Evolutionary conservation across 352 stramenopile species (phyloP).

Genomic region (Aphanomyces astaci): DNA sequence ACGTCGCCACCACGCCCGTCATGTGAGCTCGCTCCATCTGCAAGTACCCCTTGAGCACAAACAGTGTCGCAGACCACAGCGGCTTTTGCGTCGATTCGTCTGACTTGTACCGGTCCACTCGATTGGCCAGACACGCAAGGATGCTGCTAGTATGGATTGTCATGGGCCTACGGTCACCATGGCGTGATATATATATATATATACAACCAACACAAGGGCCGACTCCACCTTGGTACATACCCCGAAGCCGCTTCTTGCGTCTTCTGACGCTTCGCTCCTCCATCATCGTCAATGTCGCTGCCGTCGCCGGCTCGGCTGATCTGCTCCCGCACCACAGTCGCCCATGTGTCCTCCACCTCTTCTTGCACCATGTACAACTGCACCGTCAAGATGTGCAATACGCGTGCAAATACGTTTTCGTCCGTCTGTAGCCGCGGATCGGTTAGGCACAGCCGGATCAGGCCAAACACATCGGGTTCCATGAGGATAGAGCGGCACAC

Average conservation of each 20-base stretch:
- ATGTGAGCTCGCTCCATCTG: constrained; percentile 11
- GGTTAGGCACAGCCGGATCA: constrained; percentile 61
- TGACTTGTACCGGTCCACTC: neutral
- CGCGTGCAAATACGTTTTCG: constrained; percentile 4
- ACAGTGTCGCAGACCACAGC: neutral
- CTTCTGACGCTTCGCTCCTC: constrained; percentile 8
- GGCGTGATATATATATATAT: too few species aligned
- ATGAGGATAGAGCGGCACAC: constrained; percentile 49
- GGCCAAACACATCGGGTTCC: constrained; percentile 49
- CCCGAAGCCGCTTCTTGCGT: neutral
- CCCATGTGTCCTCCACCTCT: too few species aligned
- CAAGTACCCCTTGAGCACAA: constrained; percentile 47
- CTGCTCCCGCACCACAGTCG: neutral
- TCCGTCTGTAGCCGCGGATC: constrained; percentile 32
- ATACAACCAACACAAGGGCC: neutral
- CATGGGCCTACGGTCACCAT: too few species aligned
- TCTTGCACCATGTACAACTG: constrained; percentile 37
- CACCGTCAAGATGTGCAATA: constrained; percentile 31
- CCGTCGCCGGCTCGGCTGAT: neutral
- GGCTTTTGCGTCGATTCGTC: constrained; percentile 15
- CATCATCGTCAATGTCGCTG: neutral
- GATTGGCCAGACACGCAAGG: neutral
- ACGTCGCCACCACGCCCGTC: constrained; percentile 40
- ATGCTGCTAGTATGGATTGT: neutral
- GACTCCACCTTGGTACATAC: neutral